Evolutionary conservation across 208 protist genomes (phyloP).

Genomic region (Phytomonas sp.): DNA sequence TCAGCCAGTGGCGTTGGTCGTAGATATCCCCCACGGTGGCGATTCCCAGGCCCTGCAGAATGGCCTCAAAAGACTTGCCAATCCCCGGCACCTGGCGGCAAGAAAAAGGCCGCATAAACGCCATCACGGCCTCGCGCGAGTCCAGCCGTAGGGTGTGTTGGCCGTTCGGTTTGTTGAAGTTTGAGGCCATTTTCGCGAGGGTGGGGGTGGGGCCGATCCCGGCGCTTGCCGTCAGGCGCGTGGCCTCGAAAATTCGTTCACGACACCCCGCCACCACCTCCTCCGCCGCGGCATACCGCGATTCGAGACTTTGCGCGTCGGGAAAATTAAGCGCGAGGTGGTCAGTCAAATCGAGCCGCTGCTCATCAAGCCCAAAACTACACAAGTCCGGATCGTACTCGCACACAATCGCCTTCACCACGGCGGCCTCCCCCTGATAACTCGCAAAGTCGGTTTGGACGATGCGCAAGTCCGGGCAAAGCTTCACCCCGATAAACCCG

Average conservation of each 20-base stretch:
- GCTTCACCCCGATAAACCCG: constrained; percentile 83
- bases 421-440: constrained; percentile 41
- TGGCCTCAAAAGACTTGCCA: constrained; percentile 34
- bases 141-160: constrained; percentile 56
- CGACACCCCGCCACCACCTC: constrained; percentile 42
- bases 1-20: constrained; percentile 36
- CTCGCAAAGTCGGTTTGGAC: constrained; percentile 52
- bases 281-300: constrained; percentile 33
- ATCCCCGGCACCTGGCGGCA: constrained; percentile 63
- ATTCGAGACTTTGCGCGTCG: background rate
- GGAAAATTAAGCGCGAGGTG: constrained; percentile 20
- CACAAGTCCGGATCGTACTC: constrained; percentile 69
- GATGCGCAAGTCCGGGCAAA: constrained; percentile 82
- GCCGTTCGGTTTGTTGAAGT: constrained; percentile 91
- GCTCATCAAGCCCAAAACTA: constrained; percentile 55
- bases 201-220: constrained; percentile 69
- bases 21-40: constrained; percentile 48
- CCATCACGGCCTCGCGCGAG: constrained; percentile 43
- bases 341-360: constrained; percentile 56
- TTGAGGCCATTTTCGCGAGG: constrained; percentile 84
- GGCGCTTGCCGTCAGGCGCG: constrained; percentile 62
- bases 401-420: constrained; percentile 46
- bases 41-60: constrained; percentile 41
- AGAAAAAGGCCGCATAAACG: constrained; percentile 26
- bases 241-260: constrained; percentile 27